Evolutionary conservation across 345 rosid species (phyloP).

Genomic region (Carallia pectinifolia): DNA sequence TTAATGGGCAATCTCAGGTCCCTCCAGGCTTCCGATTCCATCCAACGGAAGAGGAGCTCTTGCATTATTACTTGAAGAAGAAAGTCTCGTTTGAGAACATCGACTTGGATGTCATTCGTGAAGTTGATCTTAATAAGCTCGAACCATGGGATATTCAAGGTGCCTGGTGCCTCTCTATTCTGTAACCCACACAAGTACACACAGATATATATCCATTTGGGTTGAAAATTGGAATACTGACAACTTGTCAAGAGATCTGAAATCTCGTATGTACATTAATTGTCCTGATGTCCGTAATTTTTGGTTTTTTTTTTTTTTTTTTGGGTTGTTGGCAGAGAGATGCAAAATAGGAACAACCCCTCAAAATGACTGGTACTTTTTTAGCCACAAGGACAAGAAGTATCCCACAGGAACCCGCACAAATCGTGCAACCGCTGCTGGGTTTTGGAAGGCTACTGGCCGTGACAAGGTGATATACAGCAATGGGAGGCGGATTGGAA

Average conservation of each 20-base stretch:
- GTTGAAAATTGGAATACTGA: no score
- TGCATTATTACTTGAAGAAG: slow-evolving; percentile 70
- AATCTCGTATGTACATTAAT: background rate
- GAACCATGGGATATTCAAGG: slow-evolving; percentile 98
- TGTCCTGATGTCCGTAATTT: background rate
- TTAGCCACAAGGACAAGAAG: slow-evolving; percentile 83
- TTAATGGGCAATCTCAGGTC: slow-evolving; percentile 77
- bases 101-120: slow-evolving; percentile 74
- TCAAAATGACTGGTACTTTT: slow-evolving; percentile 84
- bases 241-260: background rate
- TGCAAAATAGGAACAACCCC: slow-evolving; percentile 83
- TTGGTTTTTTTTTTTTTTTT: background rate
- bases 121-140: slow-evolving; percentile 82
- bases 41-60: slow-evolving; percentile 86
- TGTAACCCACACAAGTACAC: no score
- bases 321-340: slow-evolving; percentile 40
- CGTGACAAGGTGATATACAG: slow-evolving; percentile 73
- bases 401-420: slow-evolving; percentile 84
- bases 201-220: no score
- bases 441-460: slow-evolving; percentile 89
- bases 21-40: slow-evolving; percentile 90
- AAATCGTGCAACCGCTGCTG: slow-evolving; percentile 74
- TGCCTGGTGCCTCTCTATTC: slow-evolving; percentile 3
- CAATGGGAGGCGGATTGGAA: slow-evolving; percentile 53
- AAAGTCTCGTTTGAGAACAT: slow-evolving; percentile 63